These are phyloP conservation scores for Komagataella mondaviorum DNA, from an alignment of 805 yeast genomes.

Conservation along the genomic window DNA sequence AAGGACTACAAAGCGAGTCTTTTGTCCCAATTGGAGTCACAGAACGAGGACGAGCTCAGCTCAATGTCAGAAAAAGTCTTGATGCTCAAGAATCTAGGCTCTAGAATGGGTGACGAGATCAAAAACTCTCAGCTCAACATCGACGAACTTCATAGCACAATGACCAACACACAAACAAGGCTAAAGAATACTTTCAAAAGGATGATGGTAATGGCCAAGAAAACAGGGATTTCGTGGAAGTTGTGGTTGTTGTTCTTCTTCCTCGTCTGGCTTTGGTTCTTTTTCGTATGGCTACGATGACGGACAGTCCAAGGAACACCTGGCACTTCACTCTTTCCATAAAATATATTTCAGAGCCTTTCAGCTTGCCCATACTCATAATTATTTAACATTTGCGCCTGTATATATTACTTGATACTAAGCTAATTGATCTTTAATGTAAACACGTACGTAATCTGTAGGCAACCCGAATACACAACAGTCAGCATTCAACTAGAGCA, in stretches of 20 bases:
- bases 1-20: conserved; percentile 36
- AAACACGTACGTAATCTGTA: neutral
- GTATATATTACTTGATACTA: neutral
- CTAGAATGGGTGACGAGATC: conserved; percentile 55
- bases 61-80: conserved; percentile 40
- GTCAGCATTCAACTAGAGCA: conserved; percentile 32
- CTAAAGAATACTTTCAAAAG: conserved; percentile 39
- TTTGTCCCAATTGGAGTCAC: conserved; percentile 50
- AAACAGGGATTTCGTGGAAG: conserved; percentile 49
- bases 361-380: neutral
- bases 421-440: neutral
- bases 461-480: too few relatives aligned
- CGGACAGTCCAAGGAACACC: neutral
- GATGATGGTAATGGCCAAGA: conserved; percentile 52
- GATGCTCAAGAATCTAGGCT: conserved; percentile 39
- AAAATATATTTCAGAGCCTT: neutral
- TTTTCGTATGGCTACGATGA: conserved; percentile 22
- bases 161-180: conserved; percentile 20
- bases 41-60: conserved; percentile 45
- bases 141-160: conserved; percentile 13
- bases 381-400: neutral
- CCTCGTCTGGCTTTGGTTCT: conserved; percentile 27
- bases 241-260: conserved; percentile 41
- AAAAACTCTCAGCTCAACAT: conserved; percentile 17
- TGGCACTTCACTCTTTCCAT: neutral